phyloP scores from a whole-genome alignment of 306 rosid species.

The Vicia sativa region DNA sequence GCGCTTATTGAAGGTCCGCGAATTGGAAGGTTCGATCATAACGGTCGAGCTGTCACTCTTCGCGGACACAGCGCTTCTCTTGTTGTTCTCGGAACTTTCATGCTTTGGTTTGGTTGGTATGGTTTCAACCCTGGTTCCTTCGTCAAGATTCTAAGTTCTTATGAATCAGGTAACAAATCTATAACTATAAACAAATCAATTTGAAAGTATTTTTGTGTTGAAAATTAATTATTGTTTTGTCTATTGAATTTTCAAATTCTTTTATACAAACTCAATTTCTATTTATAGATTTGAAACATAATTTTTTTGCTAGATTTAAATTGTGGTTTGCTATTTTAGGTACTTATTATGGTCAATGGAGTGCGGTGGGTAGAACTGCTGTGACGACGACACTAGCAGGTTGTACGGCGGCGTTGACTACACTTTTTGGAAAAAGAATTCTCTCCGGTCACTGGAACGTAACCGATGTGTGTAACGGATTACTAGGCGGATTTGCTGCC shows the following conservation, averaged over 20 bases:
- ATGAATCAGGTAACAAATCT: constrained; percentile 38
- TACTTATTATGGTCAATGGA: constrained; percentile 78
- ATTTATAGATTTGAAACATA: too few species aligned
- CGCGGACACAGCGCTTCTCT: constrained; percentile 80
- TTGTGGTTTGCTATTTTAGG: neutral
- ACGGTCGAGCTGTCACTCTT: constrained; percentile 51
- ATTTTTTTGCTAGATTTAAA: too few species aligned
- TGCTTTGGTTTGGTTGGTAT: constrained; percentile 98
- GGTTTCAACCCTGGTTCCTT: constrained; percentile 97
- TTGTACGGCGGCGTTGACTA: constrained; percentile 79
- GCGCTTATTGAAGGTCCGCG: constrained; percentile 84
- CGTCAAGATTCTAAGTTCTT: constrained; percentile 48
- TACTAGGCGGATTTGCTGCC: constrained; percentile 90
- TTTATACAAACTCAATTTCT: too few species aligned
- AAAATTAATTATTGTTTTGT: neutral
- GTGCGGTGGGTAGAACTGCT: constrained; percentile 87
- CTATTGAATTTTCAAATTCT: neutral
- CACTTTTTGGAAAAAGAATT: constrained; percentile 75
- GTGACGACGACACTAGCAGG: constrained; percentile 89
- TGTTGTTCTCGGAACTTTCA: constrained; percentile 75
- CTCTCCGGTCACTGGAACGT: constrained; percentile 96
- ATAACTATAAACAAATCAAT: too few species aligned
- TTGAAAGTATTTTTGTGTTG: too few species aligned
- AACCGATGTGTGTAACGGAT: constrained; percentile 82
- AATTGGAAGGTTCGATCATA: constrained; percentile 75